Base-by-base conservation (phyloP, 768 basidiomycete genomes). In the Tubosaeta brunneosetosa region DNA sequence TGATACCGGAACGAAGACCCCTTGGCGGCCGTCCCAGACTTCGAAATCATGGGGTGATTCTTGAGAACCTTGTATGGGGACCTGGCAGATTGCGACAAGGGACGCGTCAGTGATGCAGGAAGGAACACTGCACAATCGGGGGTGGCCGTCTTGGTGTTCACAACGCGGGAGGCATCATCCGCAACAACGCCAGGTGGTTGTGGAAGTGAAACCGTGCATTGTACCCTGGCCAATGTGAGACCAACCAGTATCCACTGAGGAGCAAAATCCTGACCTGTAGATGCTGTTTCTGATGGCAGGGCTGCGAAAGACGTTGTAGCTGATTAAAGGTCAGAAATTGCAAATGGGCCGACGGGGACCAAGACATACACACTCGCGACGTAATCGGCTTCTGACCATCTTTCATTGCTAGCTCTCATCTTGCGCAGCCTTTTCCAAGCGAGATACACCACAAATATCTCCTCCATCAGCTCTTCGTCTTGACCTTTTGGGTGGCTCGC, bases 341-440 rank as follows among this genome's bases (percentile, higher is more conserved):
- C 38, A 42, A 41, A 6, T n/a, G 7, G 26, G 33, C 32, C 11
- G 17, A 2, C 27, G 11, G 17, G 27, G 9, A 17, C 32, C 19
- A 13, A 47, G 50, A 65, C 78, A 45, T 62, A 83, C 78, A 82
- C 79, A 46, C 77, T 78, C n/a, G 74, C 73, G 14, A 73, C 78
- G 51, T 73, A 80, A 55, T 81, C 81, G 1, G 80, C 77, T 56
- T 83, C 81, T 3, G 77, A 79, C 67, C 73, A 76, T 58, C 71
- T 79, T 48, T 78, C 74, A 17, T 71, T 71, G 6, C 73, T 72
- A 6, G 63, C 62, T n/a, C 65, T 71, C 77, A 81, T 79, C 50
- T 62, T 65, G 9, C 63, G 60, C 7, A 80, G 66, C 34, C 69
- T 70, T 26, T 71, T 67, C 78, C 79, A 82, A 14, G 77, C 75